A percentile compares a stretch with the other conserved stretches of the same genome.
Conservation (phyloP, 495 filamentous ascomycete species). For the Cercophora samala region DNA sequence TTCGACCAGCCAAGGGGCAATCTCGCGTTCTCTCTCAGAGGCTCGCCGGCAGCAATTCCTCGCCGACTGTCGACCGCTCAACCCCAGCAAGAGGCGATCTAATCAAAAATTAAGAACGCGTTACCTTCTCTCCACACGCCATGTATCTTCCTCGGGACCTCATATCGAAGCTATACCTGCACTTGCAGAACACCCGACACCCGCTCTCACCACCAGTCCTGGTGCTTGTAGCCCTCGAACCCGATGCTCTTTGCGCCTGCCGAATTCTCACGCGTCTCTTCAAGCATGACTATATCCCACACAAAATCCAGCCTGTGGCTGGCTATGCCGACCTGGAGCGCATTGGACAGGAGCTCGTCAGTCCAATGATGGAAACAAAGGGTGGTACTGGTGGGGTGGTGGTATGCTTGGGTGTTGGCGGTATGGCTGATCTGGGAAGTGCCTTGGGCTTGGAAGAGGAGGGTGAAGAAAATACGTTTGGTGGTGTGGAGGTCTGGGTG, state of each 20-base stretch:
- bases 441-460: slow-evolving; percentile 64
- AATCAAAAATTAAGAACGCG: neutral
- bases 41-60: neutral
- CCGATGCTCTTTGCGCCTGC: slow-evolving; percentile 92
- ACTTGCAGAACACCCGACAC: slow-evolving; percentile 77
- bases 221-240: slow-evolving; percentile 90
- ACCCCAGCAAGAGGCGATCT: neutral
- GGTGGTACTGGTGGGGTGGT: slow-evolving; percentile 84
- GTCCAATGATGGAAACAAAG: slow-evolving; percentile 73
- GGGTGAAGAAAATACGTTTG: slow-evolving; percentile 56
- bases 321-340: slow-evolving; percentile 87
- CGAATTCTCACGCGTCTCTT: slow-evolving; percentile 87
- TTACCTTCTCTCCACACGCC: slow-evolving; percentile 12
- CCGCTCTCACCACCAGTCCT: slow-evolving; percentile 83
- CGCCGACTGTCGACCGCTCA: neutral
- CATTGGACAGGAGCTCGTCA: slow-evolving; percentile 70
- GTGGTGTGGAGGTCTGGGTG: slow-evolving; percentile 88
- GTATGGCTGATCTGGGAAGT: slow-evolving; percentile 77
- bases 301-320: slow-evolving; percentile 92
- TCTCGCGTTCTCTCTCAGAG: neutral
- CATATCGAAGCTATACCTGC: slow-evolving; percentile 83
- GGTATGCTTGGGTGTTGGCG: slow-evolving; percentile 88
- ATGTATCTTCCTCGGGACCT: slow-evolving; percentile 96
- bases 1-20: neutral
- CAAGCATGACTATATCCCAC: slow-evolving; percentile 95